A percentile compares a stretch with the other conserved stretches of the same genome.
Evolutionary conservation across 495 filamentous ascomycete genomes (phyloP).

Genomic region (Neurospora sp.): DNA sequence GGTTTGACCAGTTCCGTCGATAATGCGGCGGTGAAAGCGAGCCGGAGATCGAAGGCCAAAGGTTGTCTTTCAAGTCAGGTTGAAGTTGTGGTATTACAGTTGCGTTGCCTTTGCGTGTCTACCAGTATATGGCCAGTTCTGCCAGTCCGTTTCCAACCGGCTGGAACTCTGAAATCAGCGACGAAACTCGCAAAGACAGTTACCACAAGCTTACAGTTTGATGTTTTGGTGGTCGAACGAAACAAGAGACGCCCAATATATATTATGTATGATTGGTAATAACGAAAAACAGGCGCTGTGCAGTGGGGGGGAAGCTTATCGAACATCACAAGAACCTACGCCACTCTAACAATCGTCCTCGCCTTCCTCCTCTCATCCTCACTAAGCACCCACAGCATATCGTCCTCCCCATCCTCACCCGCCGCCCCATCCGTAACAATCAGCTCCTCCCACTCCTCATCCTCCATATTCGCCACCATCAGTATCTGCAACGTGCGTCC

Average conservation of each 20-base stretch:
- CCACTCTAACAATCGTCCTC: constrained; percentile 35
- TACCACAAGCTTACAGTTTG: neutral
- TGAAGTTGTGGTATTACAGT: too few species aligned
- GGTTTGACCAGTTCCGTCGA: neutral
- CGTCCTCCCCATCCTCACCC: constrained; percentile 27
- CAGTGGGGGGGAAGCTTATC: neutral
- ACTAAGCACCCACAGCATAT: constrained; percentile 43
- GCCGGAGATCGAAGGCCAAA: neutral
- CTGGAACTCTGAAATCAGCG: neutral
- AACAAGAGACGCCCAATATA: neutral
- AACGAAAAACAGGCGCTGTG: neutral
- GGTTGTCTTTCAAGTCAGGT: too few species aligned
- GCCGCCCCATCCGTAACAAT: constrained; percentile 15
- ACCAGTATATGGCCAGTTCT: too few species aligned
- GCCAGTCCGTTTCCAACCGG: neutral
- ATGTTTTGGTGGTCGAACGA: neutral
- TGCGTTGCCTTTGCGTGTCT: too few species aligned
- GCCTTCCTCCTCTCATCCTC: constrained; percentile 45
- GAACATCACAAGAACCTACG: neutral
- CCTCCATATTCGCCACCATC: constrained; percentile 91
- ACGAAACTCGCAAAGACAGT: neutral
- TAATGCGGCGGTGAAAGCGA: neutral
- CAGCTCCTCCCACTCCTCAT: constrained; percentile 88
- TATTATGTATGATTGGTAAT: neutral
- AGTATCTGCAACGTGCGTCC: constrained; percentile 71